Conservation (phyloP, 352 stramenopile genomes). For the Phytophthora sp. region DNA sequence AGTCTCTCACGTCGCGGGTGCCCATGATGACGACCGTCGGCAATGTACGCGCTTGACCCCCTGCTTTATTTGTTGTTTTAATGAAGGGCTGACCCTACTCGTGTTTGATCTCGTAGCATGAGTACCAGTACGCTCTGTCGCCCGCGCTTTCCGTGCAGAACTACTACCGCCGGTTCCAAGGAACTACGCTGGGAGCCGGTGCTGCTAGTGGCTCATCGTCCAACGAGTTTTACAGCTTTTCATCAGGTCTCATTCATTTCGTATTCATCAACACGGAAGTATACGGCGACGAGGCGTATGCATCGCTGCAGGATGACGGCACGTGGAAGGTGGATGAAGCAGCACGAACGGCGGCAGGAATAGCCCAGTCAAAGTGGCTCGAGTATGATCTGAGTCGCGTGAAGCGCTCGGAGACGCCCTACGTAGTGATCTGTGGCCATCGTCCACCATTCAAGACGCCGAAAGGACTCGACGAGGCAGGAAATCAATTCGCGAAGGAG, state of each 20-base stretch:
- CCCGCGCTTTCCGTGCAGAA: conserved; percentile 72
- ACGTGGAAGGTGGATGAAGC: conserved; percentile 61
- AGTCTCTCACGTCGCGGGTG: conserved; percentile 59
- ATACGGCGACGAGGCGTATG: conserved; percentile 72
- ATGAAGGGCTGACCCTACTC: no score
- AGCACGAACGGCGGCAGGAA: conserved; percentile 37
- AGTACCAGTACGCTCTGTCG: conserved; percentile 65
- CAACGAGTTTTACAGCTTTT: conserved; percentile 83
- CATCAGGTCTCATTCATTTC: conserved; percentile 70
- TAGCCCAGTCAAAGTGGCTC: conserved; percentile 61
- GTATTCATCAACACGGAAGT: conserved; percentile 83
- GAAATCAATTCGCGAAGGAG: conserved; percentile 68
- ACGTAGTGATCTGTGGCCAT: conserved; percentile 76
- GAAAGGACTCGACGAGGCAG: conserved; percentile 34
- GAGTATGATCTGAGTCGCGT: conserved; percentile 76
- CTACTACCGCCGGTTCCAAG: conserved; percentile 71
- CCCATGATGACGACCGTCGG: conserved; percentile 80
- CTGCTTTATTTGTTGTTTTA: no score
- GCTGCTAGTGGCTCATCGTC: conserved; percentile 63
- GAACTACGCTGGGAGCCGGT: conserved; percentile 57
- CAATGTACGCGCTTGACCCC: conserved; percentile 53
- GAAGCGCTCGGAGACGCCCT: conserved; percentile 63
- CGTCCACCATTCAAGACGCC: conserved; percentile 78
- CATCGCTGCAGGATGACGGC: conserved; percentile 49
- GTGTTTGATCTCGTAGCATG: conserved; percentile 53